Conservation (phyloP, 2,329 filamentous ascomycete species). For the Aurifilum marmelostoma region DNA sequence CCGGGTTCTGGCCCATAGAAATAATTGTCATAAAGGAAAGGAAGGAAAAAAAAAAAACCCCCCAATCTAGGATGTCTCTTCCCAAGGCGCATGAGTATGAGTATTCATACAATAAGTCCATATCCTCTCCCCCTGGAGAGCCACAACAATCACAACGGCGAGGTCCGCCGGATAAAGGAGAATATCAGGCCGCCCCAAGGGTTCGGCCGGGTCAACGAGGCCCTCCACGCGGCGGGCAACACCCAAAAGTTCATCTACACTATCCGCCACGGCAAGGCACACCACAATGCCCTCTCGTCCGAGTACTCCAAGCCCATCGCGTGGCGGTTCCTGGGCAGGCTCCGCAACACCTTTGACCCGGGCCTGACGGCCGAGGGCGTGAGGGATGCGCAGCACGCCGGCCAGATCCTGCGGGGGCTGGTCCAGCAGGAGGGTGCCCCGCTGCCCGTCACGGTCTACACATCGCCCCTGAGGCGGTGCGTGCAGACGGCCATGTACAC, state of each 20-base stretch:
- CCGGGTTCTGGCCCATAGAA: neutral
- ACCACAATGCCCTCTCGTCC: conserved; percentile 18
- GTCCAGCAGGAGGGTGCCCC: conserved; percentile 1
- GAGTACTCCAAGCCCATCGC: conserved; percentile 17
- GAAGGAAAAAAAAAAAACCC: neutral
- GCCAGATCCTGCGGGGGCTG: conserved; percentile 1
- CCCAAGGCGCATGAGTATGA: conserved; percentile 5
- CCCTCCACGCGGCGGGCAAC: neutral
- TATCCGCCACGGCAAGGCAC: conserved; percentile 23
- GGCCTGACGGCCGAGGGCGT: conserved; percentile 1
- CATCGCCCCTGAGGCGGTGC: conserved; percentile 25
- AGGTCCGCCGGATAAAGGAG: conserved; percentile 12
- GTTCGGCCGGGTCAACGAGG: conserved; percentile 3
- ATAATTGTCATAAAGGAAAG: neutral
- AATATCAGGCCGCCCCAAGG: conserved; percentile 6
- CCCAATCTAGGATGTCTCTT: neutral
- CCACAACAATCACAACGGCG: conserved; percentile 4
- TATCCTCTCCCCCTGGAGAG: conserved; percentile 7
- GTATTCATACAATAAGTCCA: conserved; percentile 14
- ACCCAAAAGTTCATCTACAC: conserved; percentile 22
- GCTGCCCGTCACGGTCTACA: conserved; percentile 9
- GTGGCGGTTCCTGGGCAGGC: conserved; percentile 21
- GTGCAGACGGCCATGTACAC: conserved; percentile 23
- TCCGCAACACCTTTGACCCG: conserved; percentile 20
- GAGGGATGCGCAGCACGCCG: neutral